Base-by-base conservation (phyloP, 2,329 filamentous ascomycete species). In the Myrmaecium sp. region DNA sequence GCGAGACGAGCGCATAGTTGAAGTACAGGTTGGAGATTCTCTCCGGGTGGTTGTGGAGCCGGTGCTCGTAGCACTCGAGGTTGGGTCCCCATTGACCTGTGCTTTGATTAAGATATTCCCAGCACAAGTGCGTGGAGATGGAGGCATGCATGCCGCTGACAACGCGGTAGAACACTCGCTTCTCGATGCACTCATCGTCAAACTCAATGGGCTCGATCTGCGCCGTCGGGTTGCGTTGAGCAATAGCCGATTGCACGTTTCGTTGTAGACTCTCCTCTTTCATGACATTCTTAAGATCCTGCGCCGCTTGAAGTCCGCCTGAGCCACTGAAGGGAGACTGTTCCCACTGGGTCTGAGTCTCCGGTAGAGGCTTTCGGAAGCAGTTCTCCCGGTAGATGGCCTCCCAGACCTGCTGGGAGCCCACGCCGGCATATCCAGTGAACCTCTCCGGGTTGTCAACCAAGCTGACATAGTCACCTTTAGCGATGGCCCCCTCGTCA, bases 71-170 rank as follows among this genome's bases (percentile, higher is more conserved):
- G 62, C 89, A 98, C 35, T 73, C 62, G 28, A 92, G 52, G 43
- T 98, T 98, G 14, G 83, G 84, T 26, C 75, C 71, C 89, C 89
- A 98, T 52, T 82, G 58, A 31, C 89, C 89, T 0, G 86, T 94
- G 2, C 78, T 83, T 56, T 94, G 83, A 54, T 98, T 94, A 36
- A 95, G 61, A 43, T 89, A 93, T 43, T 95, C 79, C 73, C 79
- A 89, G 65, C 89, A 98, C 21, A 98, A 62, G 53, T 98, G 89
- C 1, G 84, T 80, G 37, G 82, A 93, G 51, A 98, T 98, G 36
- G 84, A 93, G 10, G 89, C 82, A 52, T 98, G 89, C 89, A 98
- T 94, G 22, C 89, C 89, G 27, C 83, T 93, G 34, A 98, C 72
- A 35, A 98, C 73, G 5, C 84, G 70, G 55, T 95, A 89, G 51